These are phyloP conservation scores for Solanum chmielewskii DNA, from an alignment of 257 asterid genomes.

Conservation along the genomic window DNA sequence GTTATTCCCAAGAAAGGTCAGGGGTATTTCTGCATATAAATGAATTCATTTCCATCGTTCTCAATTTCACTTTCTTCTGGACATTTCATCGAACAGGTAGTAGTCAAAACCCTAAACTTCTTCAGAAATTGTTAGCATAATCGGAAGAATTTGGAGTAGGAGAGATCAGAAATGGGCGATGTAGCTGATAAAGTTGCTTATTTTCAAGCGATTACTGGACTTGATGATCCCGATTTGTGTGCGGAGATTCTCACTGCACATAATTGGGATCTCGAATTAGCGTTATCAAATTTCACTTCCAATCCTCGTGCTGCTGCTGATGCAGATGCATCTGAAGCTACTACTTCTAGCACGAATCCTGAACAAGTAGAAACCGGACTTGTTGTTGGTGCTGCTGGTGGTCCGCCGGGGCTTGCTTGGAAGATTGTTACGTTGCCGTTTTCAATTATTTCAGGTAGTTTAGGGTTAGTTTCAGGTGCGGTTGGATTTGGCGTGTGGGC, in stretches of 20 bases:
- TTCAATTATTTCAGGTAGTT: conserved; percentile 71
- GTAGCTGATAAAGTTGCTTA: conserved; percentile 70
- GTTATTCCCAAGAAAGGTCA: background rate
- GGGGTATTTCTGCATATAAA: background rate
- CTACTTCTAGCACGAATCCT: background rate
- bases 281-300: conserved; percentile 63
- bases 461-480: conserved; percentile 72
- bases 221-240: conserved; percentile 80
- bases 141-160: background rate
- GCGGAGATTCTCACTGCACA: conserved; percentile 85
- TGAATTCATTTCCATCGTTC: background rate
- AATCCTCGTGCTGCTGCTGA: background rate
- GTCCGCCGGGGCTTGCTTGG: conserved; percentile 77
- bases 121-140: background rate
- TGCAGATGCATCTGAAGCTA: background rate
- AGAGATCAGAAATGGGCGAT: conserved; percentile 46
- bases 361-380: conserved; percentile 23
- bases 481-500: conserved; percentile 89
- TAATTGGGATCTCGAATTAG: conserved; percentile 88
- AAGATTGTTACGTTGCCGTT: conserved; percentile 70
- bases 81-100: background rate
- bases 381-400: conserved; percentile 28
- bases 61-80: background rate
- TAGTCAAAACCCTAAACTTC: background rate
- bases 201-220: conserved; percentile 87